Evolutionary conservation across 75 land plant species (phyloP).

Genomic region (Sequoia sempervirens): DNA sequence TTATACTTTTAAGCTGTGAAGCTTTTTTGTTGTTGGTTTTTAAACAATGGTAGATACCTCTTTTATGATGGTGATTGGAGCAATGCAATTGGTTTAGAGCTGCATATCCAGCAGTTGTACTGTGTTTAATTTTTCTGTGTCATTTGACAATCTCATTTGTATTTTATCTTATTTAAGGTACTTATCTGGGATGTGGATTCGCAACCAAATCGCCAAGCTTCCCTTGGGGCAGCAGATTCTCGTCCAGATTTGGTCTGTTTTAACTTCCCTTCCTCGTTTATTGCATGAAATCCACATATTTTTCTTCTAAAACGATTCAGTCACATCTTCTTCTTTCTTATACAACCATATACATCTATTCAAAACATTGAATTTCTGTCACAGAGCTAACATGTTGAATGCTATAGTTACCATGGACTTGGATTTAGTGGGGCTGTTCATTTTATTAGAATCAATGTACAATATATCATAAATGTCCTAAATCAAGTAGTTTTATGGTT

Average conservation of each 20-base stretch:
- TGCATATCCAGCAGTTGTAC: not conserved
- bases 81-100: not conserved
- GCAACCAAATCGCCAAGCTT: slow-evolving; percentile 94
- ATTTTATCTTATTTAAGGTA: slow-evolving; percentile 45
- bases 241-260: slow-evolving; percentile 83
- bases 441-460: not conserved
- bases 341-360: not conserved
- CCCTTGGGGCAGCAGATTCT: slow-evolving; percentile 74
- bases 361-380: not conserved
- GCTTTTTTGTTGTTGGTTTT: not conserved
- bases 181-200: slow-evolving; percentile 94
- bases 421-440: not conserved
- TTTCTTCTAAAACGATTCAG: not conserved
- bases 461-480: not conserved
- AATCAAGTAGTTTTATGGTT: not conserved
- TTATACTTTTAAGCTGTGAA: not conserved
- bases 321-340: not conserved
- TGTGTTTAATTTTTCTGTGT: not conserved
- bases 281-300: not conserved
- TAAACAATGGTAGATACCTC: not conserved
- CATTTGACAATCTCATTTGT: not conserved
- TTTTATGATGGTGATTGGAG: not conserved
- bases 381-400: not conserved
- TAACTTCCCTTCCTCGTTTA: not conserved
- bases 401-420: not conserved